Evolutionary conservation across 768 basidiomycete genomes (phyloP), one percentile per base, ranked within the genome.

Genomic region (Boletellus ananas): DNA sequence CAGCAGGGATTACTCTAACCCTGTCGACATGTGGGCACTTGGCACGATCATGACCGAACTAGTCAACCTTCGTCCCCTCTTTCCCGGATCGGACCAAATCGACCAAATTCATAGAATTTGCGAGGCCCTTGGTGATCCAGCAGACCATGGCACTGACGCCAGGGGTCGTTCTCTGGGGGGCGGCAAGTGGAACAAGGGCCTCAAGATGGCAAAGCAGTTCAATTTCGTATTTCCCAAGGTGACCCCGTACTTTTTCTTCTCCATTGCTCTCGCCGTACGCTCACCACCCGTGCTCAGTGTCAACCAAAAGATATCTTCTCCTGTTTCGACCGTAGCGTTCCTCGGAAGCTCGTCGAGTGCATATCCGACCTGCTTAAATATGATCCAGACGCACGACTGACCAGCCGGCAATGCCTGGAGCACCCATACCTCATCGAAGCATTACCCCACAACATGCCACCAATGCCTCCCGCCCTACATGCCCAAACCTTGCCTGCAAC

Each of bases 1-100:
- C 52, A 92, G 90, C 61, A 80, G 84, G 49, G 89, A 97, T 67
- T 99, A 99, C 64, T 94, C 92, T 10, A 90, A 89, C 62, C 94
- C 96, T 4, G 95, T 99, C 21, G 96, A 99, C 62, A 93, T 98
- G 90, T 99, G 96, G 96, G 96, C 96, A 3, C 74, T 99, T 47
- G 96, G 96, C 14, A 95, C 96, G 7, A 99, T 99, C 69, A 87
- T 99, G 82, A 92, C 94, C 8, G 96, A 99, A 69, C 76, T 97
- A 49, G 79, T 96, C 71, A 98, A 95, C 65, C 79, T 99, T 51
- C 86, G 90, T 54, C 95, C 96, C 6, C 72, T 99, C 37, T 99
- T 99, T 67, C 96, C 96, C 25, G 96, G 96, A 17, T 83, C 85
- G 45, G 86, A 85, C 64, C 94, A 96, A 65, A 75, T 90, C 45